Evolutionary conservation across 345 rosid genomes (phyloP).

Genomic region (Brassica juncea): DNA sequence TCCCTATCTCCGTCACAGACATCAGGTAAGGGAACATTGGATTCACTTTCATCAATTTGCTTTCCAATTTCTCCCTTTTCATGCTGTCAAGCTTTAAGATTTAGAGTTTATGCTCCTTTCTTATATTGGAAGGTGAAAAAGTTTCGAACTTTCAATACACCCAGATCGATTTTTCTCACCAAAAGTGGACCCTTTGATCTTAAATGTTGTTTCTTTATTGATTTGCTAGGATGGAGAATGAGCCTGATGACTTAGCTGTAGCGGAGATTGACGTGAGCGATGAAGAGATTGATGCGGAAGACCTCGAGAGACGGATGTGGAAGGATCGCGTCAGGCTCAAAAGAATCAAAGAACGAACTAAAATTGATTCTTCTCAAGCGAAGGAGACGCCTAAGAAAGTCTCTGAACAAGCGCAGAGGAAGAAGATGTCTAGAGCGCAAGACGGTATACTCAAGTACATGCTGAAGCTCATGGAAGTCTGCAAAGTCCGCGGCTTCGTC

Average conservation of each 20-base stretch:
- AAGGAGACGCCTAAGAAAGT: constrained; percentile 65
- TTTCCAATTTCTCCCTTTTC: not conserved
- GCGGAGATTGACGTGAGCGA: constrained; percentile 97
- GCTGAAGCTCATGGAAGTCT: constrained; percentile 98
- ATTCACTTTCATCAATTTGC: constrained; percentile 9
- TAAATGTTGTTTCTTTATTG: not conserved
- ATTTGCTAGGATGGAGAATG: constrained; percentile 40
- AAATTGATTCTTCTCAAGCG: constrained; percentile 61
- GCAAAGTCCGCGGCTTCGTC: constrained; percentile 95
- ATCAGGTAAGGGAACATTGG: constrained; percentile 31
- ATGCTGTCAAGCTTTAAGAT: not conserved
- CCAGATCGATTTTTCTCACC: not conserved
- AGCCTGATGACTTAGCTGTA: constrained; percentile 56
- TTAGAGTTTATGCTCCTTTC: constrained; percentile 11
- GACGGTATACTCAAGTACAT: constrained; percentile 99
- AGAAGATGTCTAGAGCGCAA: constrained; percentile 99
- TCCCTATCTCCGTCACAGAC: constrained; percentile 23
- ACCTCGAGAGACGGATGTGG: constrained; percentile 93
- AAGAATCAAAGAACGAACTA: constrained; percentile 78
- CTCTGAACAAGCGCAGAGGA: constrained; percentile 92
- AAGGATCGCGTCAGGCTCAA: constrained; percentile 85
- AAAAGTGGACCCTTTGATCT: not conserved
- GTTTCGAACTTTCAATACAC: not conserved
- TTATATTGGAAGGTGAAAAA: not conserved
- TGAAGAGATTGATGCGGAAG: constrained; percentile 91